These are phyloP conservation scores for Sporothrix pseudoabietina DNA, from an alignment of 2,329 filamentous ascomycete genomes.

Conservation along the genomic window DNA sequence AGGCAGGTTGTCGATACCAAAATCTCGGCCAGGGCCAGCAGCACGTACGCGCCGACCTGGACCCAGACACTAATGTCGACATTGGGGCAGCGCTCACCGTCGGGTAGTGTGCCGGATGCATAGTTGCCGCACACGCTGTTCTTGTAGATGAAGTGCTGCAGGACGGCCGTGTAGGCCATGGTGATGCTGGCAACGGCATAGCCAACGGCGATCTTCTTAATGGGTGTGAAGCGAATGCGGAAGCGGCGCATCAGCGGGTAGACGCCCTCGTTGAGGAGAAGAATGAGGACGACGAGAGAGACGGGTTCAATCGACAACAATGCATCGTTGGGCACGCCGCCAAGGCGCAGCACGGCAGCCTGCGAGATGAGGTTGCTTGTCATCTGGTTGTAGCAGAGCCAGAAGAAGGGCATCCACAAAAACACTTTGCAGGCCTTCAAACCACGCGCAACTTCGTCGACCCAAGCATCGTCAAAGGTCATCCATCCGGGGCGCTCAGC, in stretches of 20 bases:
- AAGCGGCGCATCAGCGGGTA: constrained; percentile 68
- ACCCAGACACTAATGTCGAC: constrained; percentile 68
- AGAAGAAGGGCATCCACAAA: constrained; percentile 67
- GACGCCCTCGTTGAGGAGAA: constrained; percentile 67
- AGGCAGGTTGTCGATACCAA: constrained; percentile 62
- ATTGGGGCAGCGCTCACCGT: constrained; percentile 52
- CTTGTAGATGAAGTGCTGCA: constrained; percentile 66
- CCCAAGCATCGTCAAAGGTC: constrained; percentile 80
- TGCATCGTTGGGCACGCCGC: constrained; percentile 76
- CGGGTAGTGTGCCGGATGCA: constrained; percentile 42
- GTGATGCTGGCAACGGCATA: constrained; percentile 67
- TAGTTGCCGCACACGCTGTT: constrained; percentile 61
- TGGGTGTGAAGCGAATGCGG: constrained; percentile 69
- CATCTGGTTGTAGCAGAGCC: constrained; percentile 62
- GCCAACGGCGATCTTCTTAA: constrained; percentile 73
- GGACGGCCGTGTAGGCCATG: constrained; percentile 60
- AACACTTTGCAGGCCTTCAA: constrained; percentile 71
- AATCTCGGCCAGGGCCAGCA: constrained; percentile 57
- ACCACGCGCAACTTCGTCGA: constrained; percentile 74
- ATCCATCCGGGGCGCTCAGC: constrained; percentile 32
- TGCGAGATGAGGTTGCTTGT: constrained; percentile 64
- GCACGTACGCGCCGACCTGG: constrained; percentile 55
- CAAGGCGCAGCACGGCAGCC: constrained; percentile 65
- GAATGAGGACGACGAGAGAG: constrained; percentile 74
- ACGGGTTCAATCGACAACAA: constrained; percentile 76